Conservation (phyloP, 2,329 filamentous ascomycete genomes). For the Diplocarpon mali region DNA sequence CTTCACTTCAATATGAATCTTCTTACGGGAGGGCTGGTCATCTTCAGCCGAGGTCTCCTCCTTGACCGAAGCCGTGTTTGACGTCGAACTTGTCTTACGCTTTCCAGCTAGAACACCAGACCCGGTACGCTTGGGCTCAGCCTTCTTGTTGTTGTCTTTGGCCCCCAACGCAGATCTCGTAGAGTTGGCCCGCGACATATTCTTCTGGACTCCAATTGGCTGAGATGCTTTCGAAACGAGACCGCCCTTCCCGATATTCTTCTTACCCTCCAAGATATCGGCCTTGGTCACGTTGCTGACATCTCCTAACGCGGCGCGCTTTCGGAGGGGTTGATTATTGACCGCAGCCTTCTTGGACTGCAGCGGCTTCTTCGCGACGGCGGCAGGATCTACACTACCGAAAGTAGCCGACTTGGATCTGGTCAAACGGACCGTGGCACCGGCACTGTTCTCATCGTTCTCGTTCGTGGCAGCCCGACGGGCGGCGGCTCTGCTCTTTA, state of each 20-base stretch:
- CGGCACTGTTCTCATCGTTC: constrained; percentile 76
- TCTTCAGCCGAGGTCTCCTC: constrained; percentile 50
- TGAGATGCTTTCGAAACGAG: constrained; percentile 72
- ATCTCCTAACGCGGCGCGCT: constrained; percentile 80
- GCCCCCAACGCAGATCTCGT: constrained; percentile 50
- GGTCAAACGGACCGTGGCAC: constrained; percentile 69
- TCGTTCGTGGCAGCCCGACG: constrained; percentile 75
- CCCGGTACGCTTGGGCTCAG: constrained; percentile 64
- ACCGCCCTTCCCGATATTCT: constrained; percentile 56
- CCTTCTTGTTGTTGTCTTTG: constrained; percentile 58
- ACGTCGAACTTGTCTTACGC: constrained; percentile 56
- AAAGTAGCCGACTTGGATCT: constrained; percentile 80
- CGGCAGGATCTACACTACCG: constrained; percentile 44
- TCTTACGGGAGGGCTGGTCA: constrained; percentile 59
- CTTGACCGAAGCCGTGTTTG: constrained; percentile 44
- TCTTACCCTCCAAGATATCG: constrained; percentile 63
- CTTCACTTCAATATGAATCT: constrained; percentile 44
- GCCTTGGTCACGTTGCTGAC: constrained; percentile 89
- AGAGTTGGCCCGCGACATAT: constrained; percentile 40
- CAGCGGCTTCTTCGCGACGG: constrained; percentile 45
- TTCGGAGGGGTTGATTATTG: constrained; percentile 45
- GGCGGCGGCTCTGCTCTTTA: constrained; percentile 50
- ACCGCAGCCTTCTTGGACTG: constrained; percentile 59
- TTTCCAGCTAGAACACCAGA: constrained; percentile 53
- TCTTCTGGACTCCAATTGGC: constrained; percentile 73